Conservation (phyloP, 192 early-diverging fungal genomes). For the Funneliformis geosporum region DNA sequence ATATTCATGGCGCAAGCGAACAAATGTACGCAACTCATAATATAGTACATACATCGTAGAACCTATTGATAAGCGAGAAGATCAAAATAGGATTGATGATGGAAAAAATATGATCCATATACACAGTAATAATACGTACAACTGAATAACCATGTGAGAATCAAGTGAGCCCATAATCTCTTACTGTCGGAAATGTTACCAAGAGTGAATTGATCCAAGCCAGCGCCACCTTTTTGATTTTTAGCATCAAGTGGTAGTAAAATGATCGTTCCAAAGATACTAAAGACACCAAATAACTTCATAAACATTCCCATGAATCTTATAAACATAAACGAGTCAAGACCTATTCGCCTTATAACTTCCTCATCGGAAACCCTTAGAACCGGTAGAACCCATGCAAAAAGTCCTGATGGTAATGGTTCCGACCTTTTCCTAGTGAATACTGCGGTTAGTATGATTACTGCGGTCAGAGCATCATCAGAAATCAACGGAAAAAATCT, state of each 20-base stretch:
- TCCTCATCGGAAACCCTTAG: constrained; percentile 56
- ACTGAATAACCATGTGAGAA: constrained; percentile 51
- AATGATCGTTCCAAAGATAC: constrained; percentile 55
- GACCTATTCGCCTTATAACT: constrained; percentile 57
- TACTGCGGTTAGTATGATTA: background rate
- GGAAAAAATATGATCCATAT: background rate
- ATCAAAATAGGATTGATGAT: background rate
- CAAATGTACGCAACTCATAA: constrained; percentile 60
- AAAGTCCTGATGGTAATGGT: constrained; percentile 49
- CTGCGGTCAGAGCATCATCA: background rate
- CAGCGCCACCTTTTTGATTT: constrained; percentile 47
- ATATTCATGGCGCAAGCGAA: constrained; percentile 65
- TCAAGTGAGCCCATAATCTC: constrained; percentile 74
- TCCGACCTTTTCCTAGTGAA: constrained; percentile 53
- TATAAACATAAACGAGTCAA: constrained; percentile 82
- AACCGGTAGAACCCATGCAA: constrained; percentile 62
- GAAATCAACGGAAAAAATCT: background rate
- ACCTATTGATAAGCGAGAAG: constrained; percentile 20
- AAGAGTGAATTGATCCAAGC: constrained; percentile 65
- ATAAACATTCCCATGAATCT: constrained; percentile 66
- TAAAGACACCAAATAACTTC: constrained; percentile 62
- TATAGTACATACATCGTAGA: constrained; percentile 41
- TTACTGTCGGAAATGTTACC: constrained; percentile 63
- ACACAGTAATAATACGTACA: constrained; percentile 38
- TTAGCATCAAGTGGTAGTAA: constrained; percentile 73